Conservation (phyloP, 2,329 filamentous ascomycete genomes). For the Diplocarpon mali region DNA sequence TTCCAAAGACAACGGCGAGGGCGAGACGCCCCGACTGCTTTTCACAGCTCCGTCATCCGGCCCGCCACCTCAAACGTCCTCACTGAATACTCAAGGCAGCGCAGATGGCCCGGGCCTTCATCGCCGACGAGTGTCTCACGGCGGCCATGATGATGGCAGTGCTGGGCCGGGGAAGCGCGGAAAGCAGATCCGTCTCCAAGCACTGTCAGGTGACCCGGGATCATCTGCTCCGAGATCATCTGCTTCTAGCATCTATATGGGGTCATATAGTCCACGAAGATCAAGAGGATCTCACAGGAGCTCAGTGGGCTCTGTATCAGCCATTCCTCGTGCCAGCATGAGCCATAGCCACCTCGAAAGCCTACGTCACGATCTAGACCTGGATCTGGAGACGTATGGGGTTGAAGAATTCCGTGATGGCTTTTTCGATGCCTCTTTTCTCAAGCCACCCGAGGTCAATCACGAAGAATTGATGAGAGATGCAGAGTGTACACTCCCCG, state of each 20-base stretch:
- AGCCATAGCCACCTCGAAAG: constrained; percentile 25
- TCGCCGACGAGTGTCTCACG: constrained; percentile 13
- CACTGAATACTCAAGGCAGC: constrained; percentile 5
- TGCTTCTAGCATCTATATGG: constrained; percentile 26
- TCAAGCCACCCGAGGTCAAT: constrained; percentile 31
- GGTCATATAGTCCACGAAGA: constrained; percentile 25
- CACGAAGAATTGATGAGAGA: constrained; percentile 31
- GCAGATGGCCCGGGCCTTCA: constrained; percentile 8
- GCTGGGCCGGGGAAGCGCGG: constrained; percentile 1
- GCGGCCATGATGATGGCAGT: background rate
- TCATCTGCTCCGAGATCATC: constrained; percentile 17
- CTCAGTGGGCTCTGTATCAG: constrained; percentile 18
- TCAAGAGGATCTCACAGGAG: constrained; percentile 19
- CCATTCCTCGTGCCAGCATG: constrained; percentile 21
- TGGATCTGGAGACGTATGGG: constrained; percentile 32
- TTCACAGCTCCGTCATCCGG: constrained; percentile 11
- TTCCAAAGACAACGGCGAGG: constrained; percentile 8
- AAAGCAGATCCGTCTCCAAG: constrained; percentile 22
- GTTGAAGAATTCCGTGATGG: constrained; percentile 33
- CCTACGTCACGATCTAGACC: constrained; percentile 26
- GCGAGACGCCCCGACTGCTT: constrained; percentile 12
- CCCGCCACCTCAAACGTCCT: constrained; percentile 6
- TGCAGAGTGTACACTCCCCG: constrained; percentile 36
- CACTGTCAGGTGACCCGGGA: constrained; percentile 13
- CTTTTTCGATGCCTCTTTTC: constrained; percentile 34